Base-by-base conservation (phyloP, 305 asterid species). In the Rubia tinctorum region DNA sequence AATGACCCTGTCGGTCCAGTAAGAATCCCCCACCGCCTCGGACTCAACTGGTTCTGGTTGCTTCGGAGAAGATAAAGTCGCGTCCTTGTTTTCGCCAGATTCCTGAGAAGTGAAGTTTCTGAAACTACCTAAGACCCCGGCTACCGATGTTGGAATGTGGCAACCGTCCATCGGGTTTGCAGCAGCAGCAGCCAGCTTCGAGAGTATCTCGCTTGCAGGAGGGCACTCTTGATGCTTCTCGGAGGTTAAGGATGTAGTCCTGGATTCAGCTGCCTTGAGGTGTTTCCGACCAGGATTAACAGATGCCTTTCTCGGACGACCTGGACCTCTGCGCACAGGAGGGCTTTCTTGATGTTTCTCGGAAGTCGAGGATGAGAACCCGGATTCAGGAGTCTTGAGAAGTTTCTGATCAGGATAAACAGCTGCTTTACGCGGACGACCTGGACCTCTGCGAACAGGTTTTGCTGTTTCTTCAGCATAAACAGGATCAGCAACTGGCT, bases 1-100 rank as follows among this genome's bases (percentile, higher is more conserved):
- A 64, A 92, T 87, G 45, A 83, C 79, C 81, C 88, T 84, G 79
- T 88, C 95, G 2, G 90, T 86, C 96, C 96, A 92, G 82, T 85
- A 88, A 0, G 90, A 80, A 81, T 92, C 95, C 66, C 86, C 79
- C 5, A 73, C 73, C 72, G 89, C 91, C 71, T 71, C 81, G 71
- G 55, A n/a, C 61, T 70, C 84, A 73, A 58, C 43, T 20, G 75
- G 14, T 62, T 73, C 77, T n/a, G 66, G 75, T 59, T 66, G 70
- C 77, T 71, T 71, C 59, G 61, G 82, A 7, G 58, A 37, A 59
- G 71, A 75, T 77, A 44, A 37, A 0, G 40, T 7, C 5, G 68
- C 23, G 30, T 23, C 72, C 62, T 56, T 66, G 7, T 66, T 67
- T 71, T 47, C 39, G 45, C 68, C 25, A 40, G 71, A 65, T 79